Conservation (phyloP, 306 rosid species). For the Cucurbita moschata region DNA sequence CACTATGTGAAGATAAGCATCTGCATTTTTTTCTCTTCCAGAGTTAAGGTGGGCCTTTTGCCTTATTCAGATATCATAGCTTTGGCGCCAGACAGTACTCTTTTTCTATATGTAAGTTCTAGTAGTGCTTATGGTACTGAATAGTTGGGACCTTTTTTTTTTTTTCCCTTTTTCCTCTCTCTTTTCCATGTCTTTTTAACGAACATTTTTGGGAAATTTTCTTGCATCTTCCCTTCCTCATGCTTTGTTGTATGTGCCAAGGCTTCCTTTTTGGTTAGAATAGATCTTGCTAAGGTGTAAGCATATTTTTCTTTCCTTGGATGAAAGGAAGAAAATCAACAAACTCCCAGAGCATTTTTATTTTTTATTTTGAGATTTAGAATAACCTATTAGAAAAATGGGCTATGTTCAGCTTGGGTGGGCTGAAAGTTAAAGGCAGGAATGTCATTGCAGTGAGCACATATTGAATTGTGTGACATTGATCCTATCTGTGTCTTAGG, state of each 20-base stretch:
- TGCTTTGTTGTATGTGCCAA: background rate
- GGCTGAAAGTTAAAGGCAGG: background rate
- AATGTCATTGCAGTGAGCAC: background rate
- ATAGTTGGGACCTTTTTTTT: background rate
- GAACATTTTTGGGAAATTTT: background rate
- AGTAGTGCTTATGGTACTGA: background rate
- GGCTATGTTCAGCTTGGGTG: background rate
- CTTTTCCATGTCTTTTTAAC: background rate
- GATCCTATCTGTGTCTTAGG: background rate
- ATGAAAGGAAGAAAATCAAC: background rate
- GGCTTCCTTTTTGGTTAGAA: background rate
- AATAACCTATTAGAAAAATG: background rate
- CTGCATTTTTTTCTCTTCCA: conserved; percentile 22
- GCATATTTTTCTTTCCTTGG: background rate
- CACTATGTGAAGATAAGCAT: conserved; percentile 10
- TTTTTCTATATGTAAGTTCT: conserved; percentile 80
- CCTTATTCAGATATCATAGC: conserved; percentile 66
- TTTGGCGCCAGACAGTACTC: conserved; percentile 67
- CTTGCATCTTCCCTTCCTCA: background rate
- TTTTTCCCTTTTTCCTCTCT: background rate
- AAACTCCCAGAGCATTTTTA: background rate
- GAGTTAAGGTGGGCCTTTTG: conserved; percentile 61
- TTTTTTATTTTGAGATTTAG: background rate
- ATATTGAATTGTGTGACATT: background rate
- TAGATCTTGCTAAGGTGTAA: background rate